phyloP scores from a whole-genome alignment of 208 protist genomes.

The Vickermania ingenoplastis region DNA sequence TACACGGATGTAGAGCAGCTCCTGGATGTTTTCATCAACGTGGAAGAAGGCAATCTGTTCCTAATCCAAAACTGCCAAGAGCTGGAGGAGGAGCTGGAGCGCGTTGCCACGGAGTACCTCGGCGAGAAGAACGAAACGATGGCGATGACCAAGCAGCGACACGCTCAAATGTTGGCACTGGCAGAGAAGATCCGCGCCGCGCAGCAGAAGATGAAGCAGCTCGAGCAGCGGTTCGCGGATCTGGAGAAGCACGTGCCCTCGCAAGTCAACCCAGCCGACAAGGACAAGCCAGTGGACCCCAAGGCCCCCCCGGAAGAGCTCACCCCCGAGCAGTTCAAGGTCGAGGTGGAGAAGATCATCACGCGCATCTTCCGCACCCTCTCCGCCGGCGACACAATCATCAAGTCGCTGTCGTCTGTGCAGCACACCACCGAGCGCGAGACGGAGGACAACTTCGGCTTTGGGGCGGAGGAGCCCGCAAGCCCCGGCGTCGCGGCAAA shows the following conservation, averaged over 20 bases:
- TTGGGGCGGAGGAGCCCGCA: background rate
- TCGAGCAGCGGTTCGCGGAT: conserved; percentile 51
- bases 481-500: background rate
- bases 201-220: conserved; percentile 51
- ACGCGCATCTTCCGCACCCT: conserved; percentile 54
- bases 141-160: conserved; percentile 68
- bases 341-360: conserved; percentile 51
- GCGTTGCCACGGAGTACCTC: conserved; percentile 76
- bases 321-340: conserved; percentile 60
- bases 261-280: background rate
- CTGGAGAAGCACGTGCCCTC: conserved; percentile 29
- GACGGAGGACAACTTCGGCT: background rate
- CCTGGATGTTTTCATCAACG: conserved; percentile 91
- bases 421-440: background rate
- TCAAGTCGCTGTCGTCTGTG: conserved; percentile 17
- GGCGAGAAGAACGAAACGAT: conserved; percentile 83
- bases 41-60: conserved; percentile 95
- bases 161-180: conserved; percentile 78
- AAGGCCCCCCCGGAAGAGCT: conserved; percentile 13
- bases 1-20: conserved; percentile 89
- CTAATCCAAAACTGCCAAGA: conserved; percentile 95
- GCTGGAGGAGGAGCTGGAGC: conserved; percentile 91
- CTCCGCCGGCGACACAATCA: conserved; percentile 28
- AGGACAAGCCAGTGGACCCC: background rate
- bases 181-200: conserved; percentile 64